Evolutionary conservation across 768 basidiomycete species (phyloP).

Genomic region (Thelephora ganbajun): DNA sequence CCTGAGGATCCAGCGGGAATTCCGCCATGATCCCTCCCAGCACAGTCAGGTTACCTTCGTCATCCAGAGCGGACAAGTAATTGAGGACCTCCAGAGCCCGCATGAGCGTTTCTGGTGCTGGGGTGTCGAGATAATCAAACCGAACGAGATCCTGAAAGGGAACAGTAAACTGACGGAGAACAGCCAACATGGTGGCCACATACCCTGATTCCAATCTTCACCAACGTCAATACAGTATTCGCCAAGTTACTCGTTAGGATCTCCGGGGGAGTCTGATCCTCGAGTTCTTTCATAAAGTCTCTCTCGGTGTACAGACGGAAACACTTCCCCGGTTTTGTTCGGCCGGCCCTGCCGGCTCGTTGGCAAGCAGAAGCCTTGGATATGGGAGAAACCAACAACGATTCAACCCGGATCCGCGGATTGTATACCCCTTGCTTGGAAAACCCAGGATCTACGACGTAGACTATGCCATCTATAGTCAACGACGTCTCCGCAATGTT

Average conservation of each 20-base stretch:
- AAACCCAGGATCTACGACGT: conserved; percentile 95
- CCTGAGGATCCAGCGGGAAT: conserved; percentile 97
- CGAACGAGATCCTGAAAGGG: conserved; percentile 15
- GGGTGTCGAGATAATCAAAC: conserved; percentile 18
- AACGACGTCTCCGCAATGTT: conserved; percentile 97
- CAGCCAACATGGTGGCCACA: not conserved
- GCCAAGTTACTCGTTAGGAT: conserved; percentile 88
- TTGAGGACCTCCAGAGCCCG: conserved; percentile 90
- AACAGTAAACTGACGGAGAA: not conserved
- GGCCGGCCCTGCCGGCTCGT: conserved; percentile 89
- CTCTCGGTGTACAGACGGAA: conserved; percentile 95
- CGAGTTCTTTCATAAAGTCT: conserved; percentile 90
- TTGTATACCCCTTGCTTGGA: conserved; percentile 99
- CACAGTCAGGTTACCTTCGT: conserved; percentile 82
- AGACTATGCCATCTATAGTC: conserved; percentile 99
- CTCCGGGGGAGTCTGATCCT: conserved; percentile 96
- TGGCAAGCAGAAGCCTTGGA: conserved; percentile 96
- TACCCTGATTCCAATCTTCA: conserved; percentile 87
- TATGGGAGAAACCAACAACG: conserved; percentile 87
- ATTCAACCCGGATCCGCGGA: conserved; percentile 94
- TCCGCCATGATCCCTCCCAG: conserved; percentile 92
- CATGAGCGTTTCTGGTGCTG: conserved; percentile 67
- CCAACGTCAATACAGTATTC: conserved; percentile 84
- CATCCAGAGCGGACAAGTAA: conserved; percentile 83
- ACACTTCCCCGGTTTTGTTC: conserved; percentile 93